Percentiles rank a stretch among this genome's conserved stretches.
Conservation (phyloP, 352 stramenopile species). For the Globisporangium radiosum region DNA sequence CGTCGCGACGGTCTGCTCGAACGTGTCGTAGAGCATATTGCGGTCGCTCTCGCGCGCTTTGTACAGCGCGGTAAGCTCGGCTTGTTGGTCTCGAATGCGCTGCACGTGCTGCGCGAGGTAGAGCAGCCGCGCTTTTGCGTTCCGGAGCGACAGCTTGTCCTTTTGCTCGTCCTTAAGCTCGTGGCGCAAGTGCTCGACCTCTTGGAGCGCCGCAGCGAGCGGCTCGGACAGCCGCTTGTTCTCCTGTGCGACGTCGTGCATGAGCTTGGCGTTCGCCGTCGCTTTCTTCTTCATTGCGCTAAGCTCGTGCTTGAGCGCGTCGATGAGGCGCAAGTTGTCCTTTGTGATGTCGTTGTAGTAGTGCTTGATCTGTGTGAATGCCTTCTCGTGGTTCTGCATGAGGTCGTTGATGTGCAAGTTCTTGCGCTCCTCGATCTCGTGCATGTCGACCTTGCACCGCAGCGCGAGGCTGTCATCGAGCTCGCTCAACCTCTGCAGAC, state of each 20-base stretch:
- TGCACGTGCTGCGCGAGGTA: constrained; percentile 69
- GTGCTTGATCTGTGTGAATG: constrained; percentile 92
- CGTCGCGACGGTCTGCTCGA: constrained; percentile 84
- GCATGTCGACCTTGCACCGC: constrained; percentile 88
- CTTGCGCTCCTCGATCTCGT: constrained; percentile 93
- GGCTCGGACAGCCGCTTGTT: constrained; percentile 91
- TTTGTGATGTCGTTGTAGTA: constrained; percentile 97
- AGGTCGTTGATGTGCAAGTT: constrained; percentile 95
- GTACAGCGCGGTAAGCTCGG: constrained; percentile 68
- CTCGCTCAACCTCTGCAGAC: constrained; percentile 55
- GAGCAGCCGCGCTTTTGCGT: constrained; percentile 83
- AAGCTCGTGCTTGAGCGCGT: constrained; percentile 90
- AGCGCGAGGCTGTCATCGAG: constrained; percentile 87
- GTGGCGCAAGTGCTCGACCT: constrained; percentile 85
- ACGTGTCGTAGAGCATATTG: constrained; percentile 88
- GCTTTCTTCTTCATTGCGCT: constrained; percentile 92
- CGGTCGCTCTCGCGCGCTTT: constrained; percentile 73
- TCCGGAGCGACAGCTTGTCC: constrained; percentile 86
- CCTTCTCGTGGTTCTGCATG: constrained; percentile 92
- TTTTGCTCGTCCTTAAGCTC: constrained; percentile 91
- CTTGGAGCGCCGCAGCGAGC: constrained; percentile 72
- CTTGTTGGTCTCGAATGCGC: constrained; percentile 53
- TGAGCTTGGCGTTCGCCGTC: constrained; percentile 86
- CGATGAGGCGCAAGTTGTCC: constrained; percentile 91
- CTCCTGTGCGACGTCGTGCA: constrained; percentile 90